Percentiles rank a stretch among this genome's conserved stretches.
Evolutionary conservation across 116 monocot genomes (phyloP).

Genomic region (Cymodocea nodosa): DNA sequence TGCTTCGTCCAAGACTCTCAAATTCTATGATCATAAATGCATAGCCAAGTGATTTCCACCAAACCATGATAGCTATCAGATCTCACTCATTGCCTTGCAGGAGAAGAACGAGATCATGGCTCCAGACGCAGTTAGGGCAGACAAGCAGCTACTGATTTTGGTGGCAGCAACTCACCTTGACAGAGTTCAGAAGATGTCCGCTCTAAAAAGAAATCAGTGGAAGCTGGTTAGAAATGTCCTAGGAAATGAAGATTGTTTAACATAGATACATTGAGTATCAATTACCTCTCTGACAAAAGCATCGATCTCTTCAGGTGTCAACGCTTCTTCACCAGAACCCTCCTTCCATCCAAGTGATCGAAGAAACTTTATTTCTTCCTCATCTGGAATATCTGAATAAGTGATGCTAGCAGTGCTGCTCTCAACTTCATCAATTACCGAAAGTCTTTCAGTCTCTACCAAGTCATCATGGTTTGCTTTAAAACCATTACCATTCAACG

Average conservation of each 20-base stretch:
- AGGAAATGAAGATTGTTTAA: background rate
- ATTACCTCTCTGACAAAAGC: slow-evolving; percentile 31
- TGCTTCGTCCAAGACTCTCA: no score
- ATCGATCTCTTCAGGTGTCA: slow-evolving; percentile 50
- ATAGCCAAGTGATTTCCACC: no score
- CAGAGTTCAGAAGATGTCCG: no score
- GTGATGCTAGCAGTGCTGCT: background rate
- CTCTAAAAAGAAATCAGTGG: background rate
- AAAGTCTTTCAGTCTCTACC: slow-evolving; percentile 4
- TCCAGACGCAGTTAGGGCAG: no score
- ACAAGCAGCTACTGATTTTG: no score
- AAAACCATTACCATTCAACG: slow-evolving; percentile 5
- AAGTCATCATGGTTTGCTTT: slow-evolving; percentile 3
- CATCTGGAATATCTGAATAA: slow-evolving; percentile 9
- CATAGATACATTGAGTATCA: background rate
- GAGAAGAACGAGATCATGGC: no score
- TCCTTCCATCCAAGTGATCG: slow-evolving; percentile 53
- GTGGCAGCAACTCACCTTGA: no score
- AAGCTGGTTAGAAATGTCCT: background rate
- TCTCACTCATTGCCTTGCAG: no score
- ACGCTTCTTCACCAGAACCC: slow-evolving; percentile 22
- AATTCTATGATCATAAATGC: no score
- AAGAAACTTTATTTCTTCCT: slow-evolving; percentile 32
- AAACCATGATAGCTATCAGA: no score
- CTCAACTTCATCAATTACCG: background rate